Evolutionary conservation across 2,329 filamentous ascomycete genomes (phyloP).

Genomic region (Tothia fuscella): DNA sequence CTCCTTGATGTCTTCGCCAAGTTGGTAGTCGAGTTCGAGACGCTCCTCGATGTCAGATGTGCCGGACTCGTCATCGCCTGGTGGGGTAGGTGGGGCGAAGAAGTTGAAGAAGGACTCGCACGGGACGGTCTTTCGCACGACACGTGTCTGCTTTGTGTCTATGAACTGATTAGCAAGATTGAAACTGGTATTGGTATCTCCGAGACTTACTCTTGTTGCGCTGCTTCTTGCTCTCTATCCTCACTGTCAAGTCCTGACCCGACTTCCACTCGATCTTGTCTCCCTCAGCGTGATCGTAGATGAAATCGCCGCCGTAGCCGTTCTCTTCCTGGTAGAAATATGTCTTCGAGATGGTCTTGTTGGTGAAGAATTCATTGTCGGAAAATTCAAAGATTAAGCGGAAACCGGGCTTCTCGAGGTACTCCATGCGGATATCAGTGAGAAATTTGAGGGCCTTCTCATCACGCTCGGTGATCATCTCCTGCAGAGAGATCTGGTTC

Average conservation of each 20-base stretch:
- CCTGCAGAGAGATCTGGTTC: slow-evolving; percentile 92
- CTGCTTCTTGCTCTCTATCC: slow-evolving; percentile 98
- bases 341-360: slow-evolving; percentile 95
- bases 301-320: slow-evolving; percentile 97
- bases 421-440: slow-evolving; percentile 95
- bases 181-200: background rate
- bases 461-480: slow-evolving; percentile 97
- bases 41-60: slow-evolving; percentile 92
- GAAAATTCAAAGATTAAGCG: slow-evolving; percentile 94
- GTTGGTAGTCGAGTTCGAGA: slow-evolving; percentile 94
- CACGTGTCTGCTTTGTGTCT: slow-evolving; percentile 98
- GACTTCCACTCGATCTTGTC: slow-evolving; percentile 97
- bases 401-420: slow-evolving; percentile 96
- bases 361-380: slow-evolving; percentile 92
- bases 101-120: slow-evolving; percentile 98
- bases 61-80: slow-evolving; percentile 60
- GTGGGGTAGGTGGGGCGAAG: slow-evolving; percentile 89
- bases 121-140: slow-evolving; percentile 97
- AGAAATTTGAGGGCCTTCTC: slow-evolving; percentile 86
- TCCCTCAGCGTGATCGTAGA: slow-evolving; percentile 97
- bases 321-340: slow-evolving; percentile 99
- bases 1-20: slow-evolving; percentile 99
- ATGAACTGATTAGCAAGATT: slow-evolving; percentile 8
- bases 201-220: slow-evolving; percentile 83
- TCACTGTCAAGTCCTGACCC: slow-evolving; percentile 84